Evolutionary conservation across 164 flowering plant species (phyloP).

Genomic region (Vitis rotundifolia): DNA sequence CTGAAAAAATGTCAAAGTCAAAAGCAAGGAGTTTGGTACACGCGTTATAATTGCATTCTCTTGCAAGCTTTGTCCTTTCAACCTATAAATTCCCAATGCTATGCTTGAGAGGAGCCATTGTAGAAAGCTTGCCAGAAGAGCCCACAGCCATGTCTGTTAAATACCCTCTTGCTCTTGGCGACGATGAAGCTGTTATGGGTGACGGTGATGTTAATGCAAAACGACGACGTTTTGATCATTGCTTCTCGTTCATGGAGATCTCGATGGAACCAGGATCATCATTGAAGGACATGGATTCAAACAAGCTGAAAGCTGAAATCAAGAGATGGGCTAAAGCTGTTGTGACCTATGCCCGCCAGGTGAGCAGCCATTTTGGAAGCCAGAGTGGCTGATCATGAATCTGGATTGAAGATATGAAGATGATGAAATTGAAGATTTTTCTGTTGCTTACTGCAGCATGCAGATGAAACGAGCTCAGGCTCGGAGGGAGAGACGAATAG

Average conservation of each 20-base stretch:
- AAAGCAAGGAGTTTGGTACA: too few relatives aligned
- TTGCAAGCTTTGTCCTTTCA: too few relatives aligned
- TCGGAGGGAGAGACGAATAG: too few relatives aligned
- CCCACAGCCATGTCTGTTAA: constrained; percentile 22
- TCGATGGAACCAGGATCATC: constrained; percentile 34
- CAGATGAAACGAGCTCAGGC: too few relatives aligned
- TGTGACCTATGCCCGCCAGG: constrained; percentile 60
- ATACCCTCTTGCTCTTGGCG: constrained; percentile 13
- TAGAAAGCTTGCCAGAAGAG: too few relatives aligned
- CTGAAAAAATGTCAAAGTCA: too few relatives aligned
- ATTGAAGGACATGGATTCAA: constrained; percentile 49
- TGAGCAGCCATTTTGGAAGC: constrained; percentile 40
- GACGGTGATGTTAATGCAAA: background rate
- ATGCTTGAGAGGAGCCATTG: too few relatives aligned
- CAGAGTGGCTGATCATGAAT: constrained; percentile 7
- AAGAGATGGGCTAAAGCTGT: constrained; percentile 79
- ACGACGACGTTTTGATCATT: constrained; percentile 24
- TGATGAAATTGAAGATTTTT: background rate
- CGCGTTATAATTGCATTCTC: too few relatives aligned
- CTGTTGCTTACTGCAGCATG: too few relatives aligned
- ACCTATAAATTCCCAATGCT: too few relatives aligned
- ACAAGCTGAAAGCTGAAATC: constrained; percentile 59
- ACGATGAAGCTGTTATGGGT: background rate
- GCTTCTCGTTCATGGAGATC: constrained; percentile 46
- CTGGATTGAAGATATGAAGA: background rate